Evolutionary conservation across 2,329 filamentous ascomycete species (phyloP), one percentile per base, ranked within the genome.

Genomic region (Hypoxylon sp.): DNA sequence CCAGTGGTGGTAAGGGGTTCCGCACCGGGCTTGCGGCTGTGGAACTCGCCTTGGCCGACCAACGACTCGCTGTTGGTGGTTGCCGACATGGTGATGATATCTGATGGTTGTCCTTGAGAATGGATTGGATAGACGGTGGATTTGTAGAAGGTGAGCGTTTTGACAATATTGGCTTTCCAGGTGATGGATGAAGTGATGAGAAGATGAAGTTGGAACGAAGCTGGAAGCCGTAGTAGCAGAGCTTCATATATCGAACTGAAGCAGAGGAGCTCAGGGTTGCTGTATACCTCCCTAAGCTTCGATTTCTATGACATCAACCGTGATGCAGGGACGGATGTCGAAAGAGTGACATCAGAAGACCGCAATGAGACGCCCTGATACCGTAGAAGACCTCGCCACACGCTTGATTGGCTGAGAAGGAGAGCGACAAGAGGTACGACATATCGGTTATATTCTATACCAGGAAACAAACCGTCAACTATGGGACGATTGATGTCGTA

Each of bases 21-120:
- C 3, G 81, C 74, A 6, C 77, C 80, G 9, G 78, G 74, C 1
- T 84, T 76, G 18, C 75, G 77, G 60, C 80, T 78, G 63, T 77
- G 74, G 71, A 89, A 87, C 67, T 85, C 78, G 67, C 83, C 83
- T 68, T 83, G 79, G 62, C 79, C 78, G 65, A 74, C 76, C 57
- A 86, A 73, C 23, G 84, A 79, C 20, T 86, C 78, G 38, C 79
- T 69, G 71, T 87, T 86, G 63, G 58, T 47, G 13, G 21, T 60
- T 35, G 65, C 67, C 8, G 66, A 70, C 68, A 70, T 71, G 15
- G 21, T 64, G 42, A 27, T 17, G 13, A 11, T 40, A n/a, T 40
- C 3, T 40, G 7, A 15, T 35, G 31, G n/a, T 3, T 17, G 15
- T 8, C 18, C 31, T 35, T 17, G 10, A 35, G 5, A 18, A 35